Evolutionary conservation across 176 grass and related monocot species (phyloP), one percentile per base, ranked within the genome.

Genomic region (Miscanthus lutarioriparius): DNA sequence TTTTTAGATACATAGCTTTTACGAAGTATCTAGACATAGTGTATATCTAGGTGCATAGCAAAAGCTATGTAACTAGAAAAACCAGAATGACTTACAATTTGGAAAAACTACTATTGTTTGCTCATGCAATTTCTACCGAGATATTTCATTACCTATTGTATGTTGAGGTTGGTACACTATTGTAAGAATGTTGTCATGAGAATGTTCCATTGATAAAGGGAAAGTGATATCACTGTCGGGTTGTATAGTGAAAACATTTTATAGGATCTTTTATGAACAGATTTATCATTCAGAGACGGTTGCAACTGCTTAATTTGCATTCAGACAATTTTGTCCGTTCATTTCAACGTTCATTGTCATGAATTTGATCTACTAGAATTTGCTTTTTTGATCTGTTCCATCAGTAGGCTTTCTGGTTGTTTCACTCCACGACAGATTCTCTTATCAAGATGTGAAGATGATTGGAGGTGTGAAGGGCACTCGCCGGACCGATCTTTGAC

Each of bases 351-450:
- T 83, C 8, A 1, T 30, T 66, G 70, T 72, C 81, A 45, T 87
- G 36, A 77, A 26, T 67, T 82, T 51, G 36, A 59, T 83, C 54
- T 67, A 27, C 15, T 83, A 59, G 73, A 79, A 74, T 74, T 74
- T 87, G 22, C 14, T 86, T 70, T 88, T 75, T 78, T 36, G 20
- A 81, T 74, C 15, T 22, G 37, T 87, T 84, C 78, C 32, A 39
- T 77, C 38, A 80, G 63, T 68, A 67, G 54, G 62, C 26, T 64
- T 82, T 90, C 53, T 80, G 14, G 76, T 73, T 85, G 81, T 90
- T 92, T 88, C 75, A 81, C 25, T 86, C 86, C 88, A 88, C 44
- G 40, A 84, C 80, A 79, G 66, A 92, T 91, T 92, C 86, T 90
- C 90, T 92, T 95, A 88, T 95, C 90, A 81, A 82, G 70, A 92